Conservation (phyloP, 345 rosid genomes). For the Bruguiera parviflora region DNA sequence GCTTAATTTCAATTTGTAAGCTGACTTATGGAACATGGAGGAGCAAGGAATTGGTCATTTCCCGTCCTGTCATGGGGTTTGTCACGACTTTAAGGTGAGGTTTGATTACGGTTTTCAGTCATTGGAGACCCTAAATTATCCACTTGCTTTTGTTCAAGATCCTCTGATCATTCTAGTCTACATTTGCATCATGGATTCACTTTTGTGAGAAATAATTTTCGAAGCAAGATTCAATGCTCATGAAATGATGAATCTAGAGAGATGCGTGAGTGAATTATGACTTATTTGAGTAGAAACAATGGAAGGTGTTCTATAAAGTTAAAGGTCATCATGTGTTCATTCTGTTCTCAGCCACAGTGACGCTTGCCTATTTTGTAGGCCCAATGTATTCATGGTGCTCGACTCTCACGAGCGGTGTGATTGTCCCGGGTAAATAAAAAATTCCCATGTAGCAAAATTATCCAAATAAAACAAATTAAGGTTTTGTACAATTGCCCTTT, state of each 20-base stretch:
- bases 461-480: too few species aligned
- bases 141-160: conserved; percentile 4
- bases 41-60: neutral
- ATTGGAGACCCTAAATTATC: conserved; percentile 23
- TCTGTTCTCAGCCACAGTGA: conserved; percentile 12
- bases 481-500: too few species aligned
- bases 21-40: too few species aligned
- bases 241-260: neutral
- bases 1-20: too few species aligned
- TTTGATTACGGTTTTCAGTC: conserved; percentile 11
- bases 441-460: too few species aligned
- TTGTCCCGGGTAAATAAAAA: neutral
- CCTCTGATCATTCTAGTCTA: conserved; percentile 7
- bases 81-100: neutral
- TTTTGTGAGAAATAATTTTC: too few species aligned
- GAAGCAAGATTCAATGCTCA: too few species aligned
- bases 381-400: conserved; percentile 1
- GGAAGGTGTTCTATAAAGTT: conserved; percentile 1
- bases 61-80: conserved; percentile 9
- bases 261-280: conserved; percentile 17
- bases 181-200: neutral
- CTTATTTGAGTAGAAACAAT: neutral
- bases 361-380: conserved; percentile 15
- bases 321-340: conserved; percentile 3
- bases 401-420: neutral